Conservation (phyloP, 257 asterid genomes). For the Striga asiatica region DNA sequence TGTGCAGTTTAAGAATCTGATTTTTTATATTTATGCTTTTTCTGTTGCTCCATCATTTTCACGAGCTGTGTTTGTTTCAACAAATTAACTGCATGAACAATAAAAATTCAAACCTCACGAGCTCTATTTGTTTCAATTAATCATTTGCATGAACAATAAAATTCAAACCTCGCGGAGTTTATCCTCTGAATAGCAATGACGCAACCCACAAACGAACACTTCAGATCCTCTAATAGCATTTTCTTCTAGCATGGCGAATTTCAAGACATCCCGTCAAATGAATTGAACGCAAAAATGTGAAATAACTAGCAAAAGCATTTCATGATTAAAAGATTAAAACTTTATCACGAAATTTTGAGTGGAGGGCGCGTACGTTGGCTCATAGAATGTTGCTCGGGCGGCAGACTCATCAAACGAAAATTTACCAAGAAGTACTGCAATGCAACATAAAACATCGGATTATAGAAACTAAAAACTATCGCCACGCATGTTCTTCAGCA, state of each 20-base stretch:
- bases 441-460: no score
- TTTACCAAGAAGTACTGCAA: no score
- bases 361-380: slow-evolving; percentile 28
- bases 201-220: slow-evolving; percentile 82
- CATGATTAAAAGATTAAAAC: not conserved
- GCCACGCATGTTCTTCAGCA: no score
- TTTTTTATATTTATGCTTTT: no score
- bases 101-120: no score
- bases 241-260: slow-evolving; percentile 15
- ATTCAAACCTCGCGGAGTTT: slow-evolving; percentile 48
- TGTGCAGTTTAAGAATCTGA: no score
- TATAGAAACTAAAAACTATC: no score
- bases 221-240: slow-evolving; percentile 47
- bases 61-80: no score
- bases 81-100: no score
- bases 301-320: no score
- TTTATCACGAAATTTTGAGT: not conserved
- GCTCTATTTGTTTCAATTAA: not conserved
- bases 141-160: not conserved
- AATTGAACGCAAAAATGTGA: not conserved
- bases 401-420: slow-evolving; percentile 43
- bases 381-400: slow-evolving; percentile 21
- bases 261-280: not conserved
- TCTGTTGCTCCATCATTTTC: no score
- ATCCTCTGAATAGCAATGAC: slow-evolving; percentile 44